A percentile compares a stretch with the other conserved stretches of the same genome.
Evolutionary conservation across 176 grass and related monocot genomes (phyloP).

Genomic region (Hordeum marinum): DNA sequence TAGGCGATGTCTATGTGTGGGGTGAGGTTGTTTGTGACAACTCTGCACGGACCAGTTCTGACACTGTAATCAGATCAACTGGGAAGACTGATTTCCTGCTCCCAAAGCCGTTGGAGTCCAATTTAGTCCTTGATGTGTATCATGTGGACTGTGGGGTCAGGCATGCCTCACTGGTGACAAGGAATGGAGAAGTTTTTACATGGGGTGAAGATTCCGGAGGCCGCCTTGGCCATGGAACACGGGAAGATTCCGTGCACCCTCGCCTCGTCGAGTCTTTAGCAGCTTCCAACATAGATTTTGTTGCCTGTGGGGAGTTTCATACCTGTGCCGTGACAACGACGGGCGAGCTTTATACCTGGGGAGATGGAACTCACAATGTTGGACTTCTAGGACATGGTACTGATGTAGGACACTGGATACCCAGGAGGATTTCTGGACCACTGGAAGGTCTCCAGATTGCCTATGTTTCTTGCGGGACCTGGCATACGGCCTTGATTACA

Average conservation of each 20-base stretch:
- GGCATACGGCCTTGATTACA: conserved; percentile 93
- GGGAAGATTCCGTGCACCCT: conserved; percentile 59
- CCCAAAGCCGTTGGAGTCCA: conserved; percentile 82
- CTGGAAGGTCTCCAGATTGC: conserved; percentile 75
- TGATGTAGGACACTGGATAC: conserved; percentile 85
- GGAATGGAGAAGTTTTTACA: conserved; percentile 87
- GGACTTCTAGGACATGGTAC: conserved; percentile 94
- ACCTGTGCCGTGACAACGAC: conserved; percentile 75
- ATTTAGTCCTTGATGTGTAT: conserved; percentile 81
- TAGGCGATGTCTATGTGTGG: conserved; percentile 91
- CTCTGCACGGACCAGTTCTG: conserved; percentile 37
- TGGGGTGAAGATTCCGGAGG: conserved; percentile 96
- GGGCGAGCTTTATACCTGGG: conserved; percentile 93
- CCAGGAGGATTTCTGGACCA: conserved; percentile 80
- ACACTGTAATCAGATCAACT: conserved; percentile 39
- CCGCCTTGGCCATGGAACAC: conserved; percentile 81
- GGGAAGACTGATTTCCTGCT: conserved; percentile 58
- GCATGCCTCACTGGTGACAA: conserved; percentile 78
- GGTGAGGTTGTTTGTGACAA: conserved; percentile 74
- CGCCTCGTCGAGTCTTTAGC: conserved; percentile 66
- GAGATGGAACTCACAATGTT: conserved; percentile 75
- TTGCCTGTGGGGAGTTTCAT: conserved; percentile 93
- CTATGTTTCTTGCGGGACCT: conserved; percentile 85
- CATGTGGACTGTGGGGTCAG: conserved; percentile 80
- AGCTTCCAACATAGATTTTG: conserved; percentile 57